These are phyloP conservation scores for Phoma sp. DNA, from an alignment of 2,329 filamentous ascomycete genomes.

Conservation along the genomic window DNA sequence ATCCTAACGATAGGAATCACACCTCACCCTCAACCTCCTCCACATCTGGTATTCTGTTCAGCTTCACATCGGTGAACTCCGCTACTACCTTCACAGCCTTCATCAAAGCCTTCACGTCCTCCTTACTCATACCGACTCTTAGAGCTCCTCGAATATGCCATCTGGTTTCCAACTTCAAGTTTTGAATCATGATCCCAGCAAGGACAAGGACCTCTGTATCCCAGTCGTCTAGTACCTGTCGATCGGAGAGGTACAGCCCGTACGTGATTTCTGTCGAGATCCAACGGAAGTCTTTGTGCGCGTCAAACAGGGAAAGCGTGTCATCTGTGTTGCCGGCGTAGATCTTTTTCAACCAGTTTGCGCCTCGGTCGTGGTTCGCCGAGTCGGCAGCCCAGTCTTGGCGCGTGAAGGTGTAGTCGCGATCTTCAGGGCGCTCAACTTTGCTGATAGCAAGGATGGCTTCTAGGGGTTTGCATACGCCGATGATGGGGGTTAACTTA, in stretches of 20 bases:
- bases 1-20: slow-evolving; percentile 2
- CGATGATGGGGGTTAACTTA: slow-evolving; percentile 63
- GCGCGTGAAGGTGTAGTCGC: slow-evolving; percentile 4
- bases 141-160: slow-evolving; percentile 64
- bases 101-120: slow-evolving; percentile 54
- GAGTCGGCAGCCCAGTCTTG: slow-evolving; percentile 65
- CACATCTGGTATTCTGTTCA: slow-evolving; percentile 39
- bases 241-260: slow-evolving; percentile 64
- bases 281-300: slow-evolving; percentile 56
- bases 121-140: slow-evolving; percentile 56
- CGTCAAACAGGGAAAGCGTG: slow-evolving; percentile 41
- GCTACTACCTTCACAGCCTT: slow-evolving; percentile 47
- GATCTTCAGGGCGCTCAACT: neutral
- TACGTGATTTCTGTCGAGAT: slow-evolving; percentile 61
- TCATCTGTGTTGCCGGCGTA: slow-evolving; percentile 61
- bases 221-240: slow-evolving; percentile 60
- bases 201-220: slow-evolving; percentile 65
- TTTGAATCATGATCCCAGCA: slow-evolving; percentile 65
- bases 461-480: slow-evolving; percentile 69
- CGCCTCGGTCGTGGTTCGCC: slow-evolving; percentile 61
- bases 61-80: slow-evolving; percentile 32
- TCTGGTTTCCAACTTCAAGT: slow-evolving; percentile 60
- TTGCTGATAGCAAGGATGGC: slow-evolving; percentile 61
- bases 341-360: slow-evolving; percentile 64
- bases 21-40: slow-evolving; percentile 45